Conservation (phyloP, 768 basidiomycete species). For the Mycena pura region DNA sequence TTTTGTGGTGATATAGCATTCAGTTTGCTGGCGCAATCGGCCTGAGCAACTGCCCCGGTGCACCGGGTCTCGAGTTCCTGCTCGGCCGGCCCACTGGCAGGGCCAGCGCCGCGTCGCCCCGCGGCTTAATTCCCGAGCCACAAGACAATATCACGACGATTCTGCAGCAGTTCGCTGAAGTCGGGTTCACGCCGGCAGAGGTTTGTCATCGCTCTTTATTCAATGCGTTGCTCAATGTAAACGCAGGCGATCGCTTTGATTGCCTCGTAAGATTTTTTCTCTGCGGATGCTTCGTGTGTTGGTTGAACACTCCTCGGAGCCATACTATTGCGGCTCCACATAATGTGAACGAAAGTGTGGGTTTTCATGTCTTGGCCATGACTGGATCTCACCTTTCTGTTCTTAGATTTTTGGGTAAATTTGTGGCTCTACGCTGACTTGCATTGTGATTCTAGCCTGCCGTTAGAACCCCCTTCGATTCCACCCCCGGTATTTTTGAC, state of each 20-base stretch:
- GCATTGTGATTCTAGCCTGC: conserved; percentile 7
- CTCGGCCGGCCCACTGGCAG: conserved; percentile 34
- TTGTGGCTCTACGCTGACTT: no score
- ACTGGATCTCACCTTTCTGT: background rate
- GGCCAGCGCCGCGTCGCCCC: conserved; percentile 20
- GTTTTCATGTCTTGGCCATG: background rate
- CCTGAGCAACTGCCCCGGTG: conserved; percentile 43
- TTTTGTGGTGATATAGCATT: conserved; percentile 33
- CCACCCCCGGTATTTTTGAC: conserved; percentile 39
- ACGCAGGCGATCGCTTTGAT: conserved; percentile 27
- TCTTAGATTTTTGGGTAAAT: conserved; percentile 17
- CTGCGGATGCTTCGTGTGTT: background rate
- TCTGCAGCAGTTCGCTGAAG: conserved; percentile 21
- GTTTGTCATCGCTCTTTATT: conserved; percentile 15
- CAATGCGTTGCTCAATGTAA: background rate
- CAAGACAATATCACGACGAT: conserved; percentile 26
- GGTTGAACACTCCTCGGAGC: background rate
- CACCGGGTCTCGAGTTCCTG: conserved; percentile 38
- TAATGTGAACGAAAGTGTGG: conserved; percentile 27
- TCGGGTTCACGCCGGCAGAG: conserved; percentile 9
- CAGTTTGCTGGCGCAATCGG: conserved; percentile 46
- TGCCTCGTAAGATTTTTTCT: conserved; percentile 25
- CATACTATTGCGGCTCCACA: conserved; percentile 30
- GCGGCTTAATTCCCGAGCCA: conserved; percentile 32
- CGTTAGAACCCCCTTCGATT: conserved; percentile 39